Evolutionary conservation across 305 asterid species (phyloP).

Genomic region (Solanum hybrid): DNA sequence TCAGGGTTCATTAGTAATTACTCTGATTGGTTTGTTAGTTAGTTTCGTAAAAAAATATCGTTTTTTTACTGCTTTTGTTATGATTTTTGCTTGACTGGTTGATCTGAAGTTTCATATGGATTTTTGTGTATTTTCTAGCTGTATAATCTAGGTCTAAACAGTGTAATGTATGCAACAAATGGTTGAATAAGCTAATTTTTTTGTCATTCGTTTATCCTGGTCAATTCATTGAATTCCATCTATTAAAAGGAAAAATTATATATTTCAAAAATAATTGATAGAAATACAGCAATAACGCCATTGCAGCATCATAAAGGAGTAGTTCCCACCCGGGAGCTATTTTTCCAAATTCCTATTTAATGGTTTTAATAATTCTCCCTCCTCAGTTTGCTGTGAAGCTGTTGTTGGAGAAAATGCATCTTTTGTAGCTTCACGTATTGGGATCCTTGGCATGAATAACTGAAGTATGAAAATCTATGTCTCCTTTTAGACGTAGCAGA

Average conservation of each 20-base stretch:
- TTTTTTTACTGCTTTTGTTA: neutral
- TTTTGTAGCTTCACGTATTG: neutral
- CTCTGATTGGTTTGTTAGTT: neutral
- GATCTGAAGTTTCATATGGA: neutral
- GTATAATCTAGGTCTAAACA: neutral
- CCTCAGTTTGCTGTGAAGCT: neutral
- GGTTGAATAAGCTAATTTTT: neutral
- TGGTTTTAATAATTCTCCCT: neutral
- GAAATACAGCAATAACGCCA: conserved; percentile 5
- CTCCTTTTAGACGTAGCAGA: neutral
- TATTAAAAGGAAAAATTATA: neutral
- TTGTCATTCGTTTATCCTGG: neutral
- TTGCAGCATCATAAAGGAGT: neutral
- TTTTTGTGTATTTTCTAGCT: neutral
- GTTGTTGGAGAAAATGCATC: neutral
- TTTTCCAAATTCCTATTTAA: neutral
- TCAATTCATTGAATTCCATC: neutral
- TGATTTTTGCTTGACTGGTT: neutral
- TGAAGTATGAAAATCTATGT: neutral
- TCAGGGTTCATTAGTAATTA: neutral
- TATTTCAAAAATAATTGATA: neutral
- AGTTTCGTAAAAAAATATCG: neutral
- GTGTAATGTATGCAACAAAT: neutral
- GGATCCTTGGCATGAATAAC: neutral
- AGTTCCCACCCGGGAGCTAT: neutral